Evolutionary conservation across 139 green algal genomes (phyloP), one percentile per base, ranked within the genome.

Genomic region (Diplosphaera chodatii): DNA sequence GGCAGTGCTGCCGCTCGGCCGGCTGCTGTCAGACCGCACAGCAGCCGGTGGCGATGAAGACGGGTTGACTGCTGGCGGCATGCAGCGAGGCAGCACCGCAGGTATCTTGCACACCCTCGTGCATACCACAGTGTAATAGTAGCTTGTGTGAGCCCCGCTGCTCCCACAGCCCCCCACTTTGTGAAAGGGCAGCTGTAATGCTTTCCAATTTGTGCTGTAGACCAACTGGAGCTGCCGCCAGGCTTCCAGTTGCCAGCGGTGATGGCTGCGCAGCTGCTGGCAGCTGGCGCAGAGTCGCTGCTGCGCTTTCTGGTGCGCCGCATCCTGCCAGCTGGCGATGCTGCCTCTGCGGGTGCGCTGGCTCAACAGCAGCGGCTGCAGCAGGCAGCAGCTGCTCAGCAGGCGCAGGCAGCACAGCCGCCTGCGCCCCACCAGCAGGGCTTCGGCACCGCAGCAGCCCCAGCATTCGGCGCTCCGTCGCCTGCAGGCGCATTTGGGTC

Each of bases 301-400:
- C 69, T 77, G 41, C 69, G 70, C 18, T 67, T 72, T 15, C 76
- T 82, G 31, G 30, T 69, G 40, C 59, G 40, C 13, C 66, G 66
- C 40, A 29, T 32, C 15, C 18, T 68, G 55, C 28, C 40, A 72
- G 22, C 31, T 32, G 27, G 69, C 64, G 5, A 55, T 25, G 28
- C 23, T 64, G 15, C 32, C 55, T 4, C 29, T 41, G 13, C 70
- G 67, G 29, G 34, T 59, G 59, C 66, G 32, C 6, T 48, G 37
- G 10, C 6, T 6, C 37, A 10, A 10, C 37, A 48, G 37, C 37
- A 48, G 10, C 37, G 10, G 37, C 8, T 6, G 10, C 37, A 48
- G 37, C 37, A 48, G 37, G 37, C 37, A 48, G 37, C 37, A 48
- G 37, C 37, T 28, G 16, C 28, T 40, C 67, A 62, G 1, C 59